These are phyloP conservation scores for Tuber microsphaerosporum DNA, from an alignment of 495 filamentous ascomycete species.

Conservation along the genomic window DNA sequence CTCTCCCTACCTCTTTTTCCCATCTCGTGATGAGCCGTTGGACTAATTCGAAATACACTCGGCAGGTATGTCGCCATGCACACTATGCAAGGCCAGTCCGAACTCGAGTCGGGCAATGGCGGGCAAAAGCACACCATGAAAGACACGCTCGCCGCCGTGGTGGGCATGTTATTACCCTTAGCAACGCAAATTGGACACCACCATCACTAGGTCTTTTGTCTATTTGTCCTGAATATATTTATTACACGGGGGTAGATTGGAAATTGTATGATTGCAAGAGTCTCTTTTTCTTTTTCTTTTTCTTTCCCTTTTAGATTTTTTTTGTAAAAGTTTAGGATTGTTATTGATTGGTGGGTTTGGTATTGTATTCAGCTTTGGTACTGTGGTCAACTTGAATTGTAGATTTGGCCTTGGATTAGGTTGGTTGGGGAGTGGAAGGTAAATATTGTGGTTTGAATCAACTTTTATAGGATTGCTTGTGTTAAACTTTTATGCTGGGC, in stretches of 20 bases:
- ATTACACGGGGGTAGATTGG: constrained; percentile 4
- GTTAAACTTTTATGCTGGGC: not conserved
- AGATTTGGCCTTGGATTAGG: not conserved
- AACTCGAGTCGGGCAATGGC: constrained; percentile 36
- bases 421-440: not conserved
- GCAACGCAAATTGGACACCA: constrained; percentile 87
- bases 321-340: not conserved
- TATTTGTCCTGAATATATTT: constrained; percentile 6
- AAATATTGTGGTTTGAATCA: not conserved
- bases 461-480: not conserved
- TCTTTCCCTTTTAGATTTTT: constrained; percentile 7
- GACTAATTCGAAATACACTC: constrained; percentile 5
- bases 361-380: not conserved
- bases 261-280: not conserved
- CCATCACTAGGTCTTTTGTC: constrained; percentile 44
- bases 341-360: not conserved
- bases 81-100: constrained; percentile 79
- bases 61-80: constrained; percentile 95
- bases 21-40: not conserved
- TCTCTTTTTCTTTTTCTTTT: not conserved
- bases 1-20: not conserved
- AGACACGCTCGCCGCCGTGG: constrained; percentile 64
- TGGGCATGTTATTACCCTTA: constrained; percentile 84
- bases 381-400: not conserved
- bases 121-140: constrained; percentile 63